Evolutionary conservation across 306 rosid species (phyloP), one percentile per base, ranked within the genome.

Genomic region (Rosa lucieae): DNA sequence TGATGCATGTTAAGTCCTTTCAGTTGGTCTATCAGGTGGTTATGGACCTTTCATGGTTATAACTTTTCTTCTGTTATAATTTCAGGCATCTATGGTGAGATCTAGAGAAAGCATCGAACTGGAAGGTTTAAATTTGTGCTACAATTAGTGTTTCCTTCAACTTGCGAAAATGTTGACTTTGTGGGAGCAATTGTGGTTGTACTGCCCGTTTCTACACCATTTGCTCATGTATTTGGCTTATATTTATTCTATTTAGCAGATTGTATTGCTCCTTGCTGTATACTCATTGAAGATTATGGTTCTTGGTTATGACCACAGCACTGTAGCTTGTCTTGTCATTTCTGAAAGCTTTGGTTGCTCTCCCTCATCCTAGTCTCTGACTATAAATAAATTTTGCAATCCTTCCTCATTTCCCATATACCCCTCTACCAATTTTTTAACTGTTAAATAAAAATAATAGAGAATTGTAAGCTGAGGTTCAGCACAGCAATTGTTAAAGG

Each of bases 51-150:
- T 32, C 0, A 20, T 5, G 14, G 14, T 49, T 48, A 12, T 8
- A 23, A 8, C 48, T 61, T 58, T 15, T 12, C 42, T 71, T 29
- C 43, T 3, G 32, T 47, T 61, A 10, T 37, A 68, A 52, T 77
- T 46, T 66, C 85, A 82, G 78, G 79, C 65, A 37, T 77, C 35
- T 73, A 21, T 65, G 82, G 75, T 72, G 63, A 77, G 53, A 43
- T 10, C 18, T 47, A 29, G 46, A 62, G 10, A 9, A 0, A 5
- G 48, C 48, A 8, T 18, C 10, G 32, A 65, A 44, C 10, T 43
- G 21, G 42, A 66, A n/a, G 52, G 75, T 62, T 62, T 46, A 5
- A 23, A 51, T 70, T 15, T 17, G 59, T 26, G 61, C 21, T 14
- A 3, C 67, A 26, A 26, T 17, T 42, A 37, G 40, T 44, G 59